A percentile compares a stretch with the other conserved stretches of the same genome.
Evolutionary conservation across 345 rosid species (phyloP).

Genomic region (Salix purpurea): DNA sequence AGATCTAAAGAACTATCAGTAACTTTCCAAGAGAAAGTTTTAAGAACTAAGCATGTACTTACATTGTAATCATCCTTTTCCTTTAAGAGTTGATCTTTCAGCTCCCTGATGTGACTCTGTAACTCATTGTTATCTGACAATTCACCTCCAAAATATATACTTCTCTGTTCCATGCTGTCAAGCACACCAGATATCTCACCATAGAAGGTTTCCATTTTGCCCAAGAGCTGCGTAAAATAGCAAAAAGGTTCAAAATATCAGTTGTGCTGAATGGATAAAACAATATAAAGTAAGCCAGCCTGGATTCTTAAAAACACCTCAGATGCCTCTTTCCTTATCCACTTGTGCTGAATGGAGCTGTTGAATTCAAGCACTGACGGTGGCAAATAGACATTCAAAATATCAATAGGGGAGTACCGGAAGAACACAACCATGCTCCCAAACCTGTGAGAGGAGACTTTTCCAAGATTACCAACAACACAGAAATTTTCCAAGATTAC

Average conservation of each 20-base stretch:
- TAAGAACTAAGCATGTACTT: slow-evolving; percentile 18
- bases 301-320: slow-evolving; percentile 42
- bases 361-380: slow-evolving; percentile 70
- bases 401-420: slow-evolving; percentile 88
- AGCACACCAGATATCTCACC: slow-evolving; percentile 58
- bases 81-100: slow-evolving; percentile 57
- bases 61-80: slow-evolving; percentile 72
- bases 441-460: slow-evolving; percentile 45
- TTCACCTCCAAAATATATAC: slow-evolving; percentile 43
- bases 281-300: background rate
- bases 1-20: background rate
- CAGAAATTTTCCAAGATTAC: background rate
- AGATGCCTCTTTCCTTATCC: slow-evolving; percentile 73
- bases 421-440: slow-evolving; percentile 98
- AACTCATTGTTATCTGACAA: slow-evolving; percentile 40
- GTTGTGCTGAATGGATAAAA: background rate
- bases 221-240: slow-evolving; percentile 47
- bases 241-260: background rate
- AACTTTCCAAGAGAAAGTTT: background rate
- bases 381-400: slow-evolving; percentile 74
- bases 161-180: slow-evolving; percentile 53
- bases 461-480: slow-evolving; percentile 15
- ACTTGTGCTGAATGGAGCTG: slow-evolving; percentile 56
- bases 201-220: slow-evolving; percentile 57
- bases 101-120: slow-evolving; percentile 42